These are phyloP conservation scores for Neurospora sp. DNA, from an alignment of 2,329 filamentous ascomycete genomes.

Conservation along the genomic window DNA sequence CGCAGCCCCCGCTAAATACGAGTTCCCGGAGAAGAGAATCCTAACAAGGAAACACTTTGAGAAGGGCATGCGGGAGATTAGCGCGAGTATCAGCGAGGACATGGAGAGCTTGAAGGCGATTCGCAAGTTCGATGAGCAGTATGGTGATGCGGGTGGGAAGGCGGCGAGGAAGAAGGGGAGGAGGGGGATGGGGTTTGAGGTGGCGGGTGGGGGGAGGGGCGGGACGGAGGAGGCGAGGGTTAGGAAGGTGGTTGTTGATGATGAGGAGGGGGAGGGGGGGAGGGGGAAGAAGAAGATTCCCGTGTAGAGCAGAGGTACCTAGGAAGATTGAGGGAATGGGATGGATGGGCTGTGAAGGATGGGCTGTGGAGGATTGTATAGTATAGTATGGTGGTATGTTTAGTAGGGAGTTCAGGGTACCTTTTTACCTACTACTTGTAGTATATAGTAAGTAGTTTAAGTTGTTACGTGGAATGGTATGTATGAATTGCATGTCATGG, in stretches of 20 bases:
- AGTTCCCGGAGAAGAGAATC: constrained; percentile 59
- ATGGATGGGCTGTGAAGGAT: no score
- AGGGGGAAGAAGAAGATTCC: neutral
- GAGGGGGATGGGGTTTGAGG: constrained; percentile 50
- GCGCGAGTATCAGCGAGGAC: constrained; percentile 85
- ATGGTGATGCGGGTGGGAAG: constrained; percentile 66
- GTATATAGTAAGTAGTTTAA: no score
- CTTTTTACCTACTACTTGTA: no score
- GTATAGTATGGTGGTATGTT: no score
- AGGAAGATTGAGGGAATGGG: no score
- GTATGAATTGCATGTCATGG: no score
- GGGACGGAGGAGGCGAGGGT: constrained; percentile 34
- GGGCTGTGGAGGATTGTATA: no score
- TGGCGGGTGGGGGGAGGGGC: constrained; percentile 25
- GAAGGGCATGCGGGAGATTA: constrained; percentile 77
- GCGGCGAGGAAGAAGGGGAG: constrained; percentile 35
- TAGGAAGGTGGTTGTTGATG: constrained; percentile 11
- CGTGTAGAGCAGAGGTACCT: no score
- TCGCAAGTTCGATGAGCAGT: constrained; percentile 91
- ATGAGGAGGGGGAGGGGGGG: neutral
- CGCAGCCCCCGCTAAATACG: constrained; percentile 27
- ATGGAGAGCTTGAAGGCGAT: constrained; percentile 82
- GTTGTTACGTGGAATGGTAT: no score
- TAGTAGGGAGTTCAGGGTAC: no score
- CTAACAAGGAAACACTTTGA: constrained; percentile 69